Evolutionary conservation across 2,329 filamentous ascomycete genomes (phyloP), one percentile per base, ranked within the genome.

Genomic region (Calycina marina): DNA sequence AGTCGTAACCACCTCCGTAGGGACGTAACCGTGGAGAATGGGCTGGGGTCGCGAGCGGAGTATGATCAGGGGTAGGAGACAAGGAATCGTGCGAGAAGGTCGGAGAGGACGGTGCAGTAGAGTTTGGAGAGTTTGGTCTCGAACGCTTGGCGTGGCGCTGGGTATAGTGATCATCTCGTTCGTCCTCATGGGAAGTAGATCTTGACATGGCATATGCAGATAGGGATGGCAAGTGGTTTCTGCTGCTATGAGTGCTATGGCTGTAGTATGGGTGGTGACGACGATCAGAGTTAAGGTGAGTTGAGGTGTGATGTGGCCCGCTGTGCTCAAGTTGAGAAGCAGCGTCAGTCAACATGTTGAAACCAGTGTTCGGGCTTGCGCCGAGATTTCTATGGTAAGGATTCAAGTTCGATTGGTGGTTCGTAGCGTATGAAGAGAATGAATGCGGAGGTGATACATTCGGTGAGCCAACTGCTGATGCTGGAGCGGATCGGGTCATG

Each of bases 41-140:
- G 26, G 86, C 88, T 4, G 88, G 88, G 4, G 88, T 98, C 16
- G 86, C 88, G 35, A 96, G 74, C n/a, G 88, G 88, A n/a, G 90
- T 96, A 62, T 94, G 86, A 51, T 96, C 88, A 8, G 88, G 90
- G 2, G 88, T 98, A 4, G 88, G 90, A 6, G 88, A 96, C 28
- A 88, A 69, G 8, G 88, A 94, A 57, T 93, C 85, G 59, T 94
- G 85, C 2, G 88, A 94, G 56, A 94, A 93, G 3, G 86, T 94
- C 15, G 88, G 88, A 18, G 88, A 96, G 15, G 88, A 93, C 13
- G 90, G 90, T 29, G 88, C 88, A 2, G 88, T 96, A 6, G 86
- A 94, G 59, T 92, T 84, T 32, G 88, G 90, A 20, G 88, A 94
- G 55, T 86, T 90, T 26, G 90, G 88, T 46, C 88, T 67, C 38